phyloP scores from a whole-genome alignment of 768 basidiomycete genomes.

The Russula olivacea region DNA sequence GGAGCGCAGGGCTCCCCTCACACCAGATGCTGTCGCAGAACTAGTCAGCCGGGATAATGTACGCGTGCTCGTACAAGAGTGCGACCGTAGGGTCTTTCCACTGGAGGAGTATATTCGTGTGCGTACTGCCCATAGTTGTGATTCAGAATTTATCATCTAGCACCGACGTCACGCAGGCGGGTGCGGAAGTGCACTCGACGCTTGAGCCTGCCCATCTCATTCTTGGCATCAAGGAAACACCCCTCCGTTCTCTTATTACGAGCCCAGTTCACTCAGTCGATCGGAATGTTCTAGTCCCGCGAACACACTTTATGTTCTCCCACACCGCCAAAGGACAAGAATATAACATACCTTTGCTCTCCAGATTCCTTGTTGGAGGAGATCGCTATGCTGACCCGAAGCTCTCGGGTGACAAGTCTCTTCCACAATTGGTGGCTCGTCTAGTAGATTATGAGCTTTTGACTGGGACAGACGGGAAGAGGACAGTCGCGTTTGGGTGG shows the following conservation, averaged over 20 bases:
- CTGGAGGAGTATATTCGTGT: conserved; percentile 63
- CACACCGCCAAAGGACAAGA: conserved; percentile 84
- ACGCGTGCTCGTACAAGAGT: conserved; percentile 68
- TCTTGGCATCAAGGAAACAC: conserved; percentile 86
- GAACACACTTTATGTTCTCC: conserved; percentile 87
- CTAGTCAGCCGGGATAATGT: conserved; percentile 53
- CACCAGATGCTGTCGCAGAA: conserved; percentile 62
- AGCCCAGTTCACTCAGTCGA: conserved; percentile 34
- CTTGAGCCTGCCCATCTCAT: conserved; percentile 65
- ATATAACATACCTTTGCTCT: conserved; percentile 78
- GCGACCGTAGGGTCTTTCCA: conserved; percentile 67
- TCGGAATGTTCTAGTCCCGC: conserved; percentile 33
- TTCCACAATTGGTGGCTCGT: conserved; percentile 35
- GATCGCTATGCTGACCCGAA: conserved; percentile 12
- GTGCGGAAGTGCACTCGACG: conserved; percentile 56
- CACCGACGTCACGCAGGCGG: conserved; percentile 48
- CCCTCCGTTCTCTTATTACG: conserved; percentile 54
- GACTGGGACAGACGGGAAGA: conserved; percentile 52
- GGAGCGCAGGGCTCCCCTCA: conserved; percentile 82
- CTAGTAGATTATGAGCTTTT: conserved; percentile 86
- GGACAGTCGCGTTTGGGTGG: conserved; percentile 88
- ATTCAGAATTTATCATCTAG: background rate
- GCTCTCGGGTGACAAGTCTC: background rate
- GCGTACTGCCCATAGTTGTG: conserved; percentile 25
- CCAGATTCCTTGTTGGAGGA: conserved; percentile 45